These are phyloP conservation scores for Tetrapisispora iriomotensis DNA, from an alignment of 805 yeast species.

Conservation along the genomic window DNA sequence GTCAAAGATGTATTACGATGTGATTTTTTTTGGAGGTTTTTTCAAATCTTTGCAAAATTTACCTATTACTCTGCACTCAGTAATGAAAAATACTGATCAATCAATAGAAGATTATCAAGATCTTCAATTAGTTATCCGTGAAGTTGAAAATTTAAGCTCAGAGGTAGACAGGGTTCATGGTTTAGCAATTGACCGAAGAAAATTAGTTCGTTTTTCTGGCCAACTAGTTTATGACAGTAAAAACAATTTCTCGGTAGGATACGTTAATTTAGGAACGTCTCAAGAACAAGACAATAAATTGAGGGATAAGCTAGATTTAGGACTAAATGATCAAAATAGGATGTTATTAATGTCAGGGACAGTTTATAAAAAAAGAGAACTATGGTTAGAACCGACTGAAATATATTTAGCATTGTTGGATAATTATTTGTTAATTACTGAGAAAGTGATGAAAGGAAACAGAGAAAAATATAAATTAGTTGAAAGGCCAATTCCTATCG, in stretches of 20 bases:
- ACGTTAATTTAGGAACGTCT: slow-evolving; percentile 14
- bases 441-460: slow-evolving; percentile 37
- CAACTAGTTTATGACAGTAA: slow-evolving; percentile 22
- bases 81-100: slow-evolving; percentile 39
- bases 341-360: slow-evolving; percentile 49
- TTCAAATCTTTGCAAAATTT: slow-evolving; percentile 47
- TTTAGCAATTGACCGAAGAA: slow-evolving; percentile 48
- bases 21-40: slow-evolving; percentile 48
- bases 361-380: slow-evolving; percentile 51
- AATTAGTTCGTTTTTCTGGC: slow-evolving; percentile 40
- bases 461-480: slow-evolving; percentile 32
- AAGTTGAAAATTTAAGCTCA: slow-evolving; percentile 44
- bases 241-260: slow-evolving; percentile 19
- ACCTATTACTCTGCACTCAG: slow-evolving; percentile 53
- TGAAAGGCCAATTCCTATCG: slow-evolving; percentile 55
- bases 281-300: background rate
- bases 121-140: slow-evolving; percentile 43
- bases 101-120: slow-evolving; percentile 43
- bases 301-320: slow-evolving; percentile 32
- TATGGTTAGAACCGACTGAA: slow-evolving; percentile 46
- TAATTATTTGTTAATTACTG: slow-evolving; percentile 58
- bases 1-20: slow-evolving; percentile 40
- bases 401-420: slow-evolving; percentile 54
- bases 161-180: slow-evolving; percentile 56
- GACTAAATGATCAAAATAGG: slow-evolving; percentile 45